These are phyloP conservation scores for Penicillium crustosum DNA, from an alignment of 2,329 filamentous ascomycete genomes.

Conservation along the genomic window DNA sequence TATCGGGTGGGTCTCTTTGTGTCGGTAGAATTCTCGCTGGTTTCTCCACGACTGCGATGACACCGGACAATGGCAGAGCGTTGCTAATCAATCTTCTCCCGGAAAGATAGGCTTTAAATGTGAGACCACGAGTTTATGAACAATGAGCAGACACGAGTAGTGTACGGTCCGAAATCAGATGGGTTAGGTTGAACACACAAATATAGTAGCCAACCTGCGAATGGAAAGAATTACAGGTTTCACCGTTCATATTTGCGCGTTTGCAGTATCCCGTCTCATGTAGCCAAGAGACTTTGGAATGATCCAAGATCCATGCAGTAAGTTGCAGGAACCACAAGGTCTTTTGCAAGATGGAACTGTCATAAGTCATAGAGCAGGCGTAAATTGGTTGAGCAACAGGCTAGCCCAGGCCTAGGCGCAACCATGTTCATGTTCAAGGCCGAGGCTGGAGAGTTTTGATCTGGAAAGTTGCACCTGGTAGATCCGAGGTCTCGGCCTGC, in stretches of 20 bases:
- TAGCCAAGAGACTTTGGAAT: not conserved
- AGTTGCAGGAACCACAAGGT: not conserved
- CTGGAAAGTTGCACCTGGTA: conserved; percentile 90
- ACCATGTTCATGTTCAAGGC: conserved; percentile 47
- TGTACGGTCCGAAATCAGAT: conserved; percentile 18
- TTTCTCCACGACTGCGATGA: conserved; percentile 4
- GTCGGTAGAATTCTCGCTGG: conserved; percentile 10
- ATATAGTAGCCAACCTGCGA: conserved; percentile 21
- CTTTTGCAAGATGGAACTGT: not conserved
- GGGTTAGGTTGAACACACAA: conserved; percentile 14
- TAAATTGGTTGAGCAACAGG: not conserved
- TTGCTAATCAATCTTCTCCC: conserved; percentile 38
- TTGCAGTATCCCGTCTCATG: not conserved
- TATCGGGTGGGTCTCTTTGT: conserved; percentile 10
- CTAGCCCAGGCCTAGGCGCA: conserved; percentile 9
- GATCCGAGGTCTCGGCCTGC: conserved; percentile 81
- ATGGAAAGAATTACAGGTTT: conserved; percentile 16
- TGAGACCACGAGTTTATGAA: conserved; percentile 30
- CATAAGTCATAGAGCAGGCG: not conserved
- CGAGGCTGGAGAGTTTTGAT: conserved; percentile 80
- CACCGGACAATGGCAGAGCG: conserved; percentile 29
- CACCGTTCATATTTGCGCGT: not conserved
- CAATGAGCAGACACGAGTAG: conserved; percentile 20
- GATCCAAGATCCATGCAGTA: not conserved
- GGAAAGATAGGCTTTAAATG: conserved; percentile 49